phyloP scores from a whole-genome alignment of 768 basidiomycete genomes.

The Myochromella boudieri region DNA sequence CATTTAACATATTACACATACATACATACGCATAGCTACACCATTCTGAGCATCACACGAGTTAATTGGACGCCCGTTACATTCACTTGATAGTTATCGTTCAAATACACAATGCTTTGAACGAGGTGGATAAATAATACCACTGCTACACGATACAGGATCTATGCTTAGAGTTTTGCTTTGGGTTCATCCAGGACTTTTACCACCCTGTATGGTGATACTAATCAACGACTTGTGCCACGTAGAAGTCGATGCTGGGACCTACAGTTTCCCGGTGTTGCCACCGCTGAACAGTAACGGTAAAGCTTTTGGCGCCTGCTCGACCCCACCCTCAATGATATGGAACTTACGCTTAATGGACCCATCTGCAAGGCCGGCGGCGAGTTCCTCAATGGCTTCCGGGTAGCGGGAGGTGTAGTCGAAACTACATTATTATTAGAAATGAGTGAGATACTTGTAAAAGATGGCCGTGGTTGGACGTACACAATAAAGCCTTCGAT shows the following conservation, averaged over 20 bases:
- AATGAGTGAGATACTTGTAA: not conserved
- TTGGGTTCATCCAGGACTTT: constrained; percentile 49
- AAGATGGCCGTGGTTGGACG: constrained; percentile 25
- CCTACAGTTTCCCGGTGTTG: constrained; percentile 77
- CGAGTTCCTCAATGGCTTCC: constrained; percentile 57
- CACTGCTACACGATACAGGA: too few relatives aligned
- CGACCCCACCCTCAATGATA: constrained; percentile 67
- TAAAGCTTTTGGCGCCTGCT: constrained; percentile 70
- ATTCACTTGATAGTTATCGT: too few relatives aligned
- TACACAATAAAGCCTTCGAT: constrained; percentile 86
- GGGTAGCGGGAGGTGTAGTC: constrained; percentile 70
- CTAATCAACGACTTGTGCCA: not conserved
- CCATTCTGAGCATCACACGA: too few relatives aligned
- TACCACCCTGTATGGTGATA: constrained; percentile 44
- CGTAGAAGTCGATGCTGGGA: not conserved
- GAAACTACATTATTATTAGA: constrained; percentile 42
- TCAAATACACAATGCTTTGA: too few relatives aligned
- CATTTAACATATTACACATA: constrained; percentile 4
- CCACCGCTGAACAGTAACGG: constrained; percentile 72
- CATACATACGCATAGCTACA: too few relatives aligned
- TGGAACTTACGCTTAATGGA: constrained; percentile 82
- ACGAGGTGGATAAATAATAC: too few relatives aligned
- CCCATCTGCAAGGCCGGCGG: constrained; percentile 59
- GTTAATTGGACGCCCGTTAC: too few relatives aligned
- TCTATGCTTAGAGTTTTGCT: constrained; percentile 30